phyloP scores from a whole-genome alignment of 2,329 filamentous ascomycete genomes.

The Cordyceps tenuipes region DNA sequence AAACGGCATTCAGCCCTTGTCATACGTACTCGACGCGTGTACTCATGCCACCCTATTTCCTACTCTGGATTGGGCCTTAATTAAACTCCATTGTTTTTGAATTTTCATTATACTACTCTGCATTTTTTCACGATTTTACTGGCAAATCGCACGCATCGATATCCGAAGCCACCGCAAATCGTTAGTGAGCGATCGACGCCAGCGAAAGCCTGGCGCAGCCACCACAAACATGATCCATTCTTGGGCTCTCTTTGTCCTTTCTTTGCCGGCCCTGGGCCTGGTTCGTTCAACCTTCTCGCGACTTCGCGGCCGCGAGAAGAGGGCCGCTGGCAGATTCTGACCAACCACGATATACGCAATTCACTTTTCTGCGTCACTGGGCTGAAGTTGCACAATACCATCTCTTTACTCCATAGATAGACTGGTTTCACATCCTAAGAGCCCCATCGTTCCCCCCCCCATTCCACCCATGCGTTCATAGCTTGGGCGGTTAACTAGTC shows the following conservation, averaged over 20 bases:
- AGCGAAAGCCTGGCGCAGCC: neutral
- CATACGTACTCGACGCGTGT: conserved; percentile 11
- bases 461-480: neutral
- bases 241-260: neutral
- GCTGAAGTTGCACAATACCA: neutral
- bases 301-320: conserved; percentile 2
- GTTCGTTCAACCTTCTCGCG: neutral
- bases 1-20: conserved; percentile 3
- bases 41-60: neutral
- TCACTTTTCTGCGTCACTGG: conserved; percentile 1
- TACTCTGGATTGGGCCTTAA: neutral
- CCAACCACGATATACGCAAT: conserved; percentile 1
- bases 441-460: conserved; percentile 5
- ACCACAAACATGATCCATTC: neutral
- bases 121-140: neutral
- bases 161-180: neutral
- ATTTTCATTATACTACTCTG: neutral
- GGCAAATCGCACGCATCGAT: conserved; percentile 1
- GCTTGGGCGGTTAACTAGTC: conserved; percentile 1
- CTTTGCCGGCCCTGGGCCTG: neutral
- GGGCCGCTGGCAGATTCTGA: neutral
- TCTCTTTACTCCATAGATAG: too few relatives aligned
- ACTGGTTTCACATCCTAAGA: too few relatives aligned
- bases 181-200: neutral
- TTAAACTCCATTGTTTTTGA: neutral